These are phyloP conservation scores for Lactarius tabidus DNA, from an alignment of 768 basidiomycete genomes.

Conservation along the genomic window DNA sequence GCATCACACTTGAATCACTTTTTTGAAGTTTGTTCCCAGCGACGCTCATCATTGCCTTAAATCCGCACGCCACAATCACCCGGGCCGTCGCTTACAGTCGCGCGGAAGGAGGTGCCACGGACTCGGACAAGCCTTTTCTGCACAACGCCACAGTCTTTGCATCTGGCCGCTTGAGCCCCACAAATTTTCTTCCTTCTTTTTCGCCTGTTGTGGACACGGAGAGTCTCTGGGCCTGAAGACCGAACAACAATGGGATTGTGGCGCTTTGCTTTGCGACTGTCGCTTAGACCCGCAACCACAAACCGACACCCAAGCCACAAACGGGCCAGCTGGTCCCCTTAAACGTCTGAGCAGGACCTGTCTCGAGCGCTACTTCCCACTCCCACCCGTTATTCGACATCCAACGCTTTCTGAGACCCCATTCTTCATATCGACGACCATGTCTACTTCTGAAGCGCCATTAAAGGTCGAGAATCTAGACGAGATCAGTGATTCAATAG, in stretches of 20 bases:
- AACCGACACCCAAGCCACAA: background rate
- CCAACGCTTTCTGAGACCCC: background rate
- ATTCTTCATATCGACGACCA: background rate
- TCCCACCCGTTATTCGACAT: background rate
- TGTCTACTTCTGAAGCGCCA: background rate
- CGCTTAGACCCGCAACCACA: background rate
- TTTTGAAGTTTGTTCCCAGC: no score
- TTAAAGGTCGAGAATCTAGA: background rate
- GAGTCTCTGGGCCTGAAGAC: background rate
- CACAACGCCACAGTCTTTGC: no score
- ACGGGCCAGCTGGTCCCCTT: background rate
- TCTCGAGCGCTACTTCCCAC: background rate
- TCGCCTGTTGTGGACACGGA: background rate
- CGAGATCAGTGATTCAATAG: conserved; percentile 1
- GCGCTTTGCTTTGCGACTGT: background rate
- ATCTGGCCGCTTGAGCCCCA: no score
- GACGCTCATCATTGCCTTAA: no score
- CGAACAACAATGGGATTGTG: background rate
- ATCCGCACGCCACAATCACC: no score
- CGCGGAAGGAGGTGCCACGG: no score
- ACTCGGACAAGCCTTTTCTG: no score
- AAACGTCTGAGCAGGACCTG: background rate
- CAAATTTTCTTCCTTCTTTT: no score
- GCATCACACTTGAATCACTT: no score
- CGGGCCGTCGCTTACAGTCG: no score